Evolutionary conservation across 495 filamentous ascomycete genomes (phyloP).

Genomic region (Lophiostoma macrostomum): DNA sequence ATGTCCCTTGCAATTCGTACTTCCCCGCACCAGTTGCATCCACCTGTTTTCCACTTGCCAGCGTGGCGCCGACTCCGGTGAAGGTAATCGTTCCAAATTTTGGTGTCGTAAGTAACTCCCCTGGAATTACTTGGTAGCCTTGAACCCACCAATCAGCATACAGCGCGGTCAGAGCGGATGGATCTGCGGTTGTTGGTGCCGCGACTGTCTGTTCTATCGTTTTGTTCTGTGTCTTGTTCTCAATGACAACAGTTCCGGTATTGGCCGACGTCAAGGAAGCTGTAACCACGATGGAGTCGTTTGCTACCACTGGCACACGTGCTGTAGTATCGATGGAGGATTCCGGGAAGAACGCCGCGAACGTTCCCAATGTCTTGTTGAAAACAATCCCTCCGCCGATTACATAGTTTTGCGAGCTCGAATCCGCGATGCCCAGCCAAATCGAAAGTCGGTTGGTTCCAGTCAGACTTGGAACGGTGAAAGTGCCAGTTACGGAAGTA

Average conservation of each 20-base stretch:
- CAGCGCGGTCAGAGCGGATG: not conserved
- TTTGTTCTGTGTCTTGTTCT: conserved; percentile 23
- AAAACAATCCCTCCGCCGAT: conserved; percentile 12
- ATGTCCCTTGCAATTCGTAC: conserved; percentile 15
- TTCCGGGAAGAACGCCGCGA: conserved; percentile 7
- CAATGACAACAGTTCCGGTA: conserved; percentile 7
- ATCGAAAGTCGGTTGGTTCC: conserved; percentile 14
- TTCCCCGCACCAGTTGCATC: conserved; percentile 2
- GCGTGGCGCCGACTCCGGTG: conserved; percentile 9
- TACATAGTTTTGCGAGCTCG: conserved; percentile 11
- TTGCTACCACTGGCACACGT: conserved; percentile 1
- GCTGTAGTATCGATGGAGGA: conserved; percentile 1
- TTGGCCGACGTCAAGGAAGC: not conserved
- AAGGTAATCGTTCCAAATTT: conserved; percentile 7
- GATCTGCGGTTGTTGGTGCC: not conserved
- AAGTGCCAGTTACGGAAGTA: conserved; percentile 18
- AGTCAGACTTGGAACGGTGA: conserved; percentile 11
- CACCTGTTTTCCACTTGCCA: conserved; percentile 5
- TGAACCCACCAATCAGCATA: conserved; percentile 21
- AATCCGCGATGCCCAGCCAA: conserved; percentile 19
- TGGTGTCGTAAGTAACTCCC: conserved; percentile 9
- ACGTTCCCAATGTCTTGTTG: not conserved
- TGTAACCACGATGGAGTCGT: conserved; percentile 16
- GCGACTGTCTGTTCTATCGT: conserved; percentile 1
- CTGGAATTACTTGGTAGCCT: conserved; percentile 8